phyloP scores from a whole-genome alignment of 139 green algal genomes.

The Edaphochlamys debaryana region DNA sequence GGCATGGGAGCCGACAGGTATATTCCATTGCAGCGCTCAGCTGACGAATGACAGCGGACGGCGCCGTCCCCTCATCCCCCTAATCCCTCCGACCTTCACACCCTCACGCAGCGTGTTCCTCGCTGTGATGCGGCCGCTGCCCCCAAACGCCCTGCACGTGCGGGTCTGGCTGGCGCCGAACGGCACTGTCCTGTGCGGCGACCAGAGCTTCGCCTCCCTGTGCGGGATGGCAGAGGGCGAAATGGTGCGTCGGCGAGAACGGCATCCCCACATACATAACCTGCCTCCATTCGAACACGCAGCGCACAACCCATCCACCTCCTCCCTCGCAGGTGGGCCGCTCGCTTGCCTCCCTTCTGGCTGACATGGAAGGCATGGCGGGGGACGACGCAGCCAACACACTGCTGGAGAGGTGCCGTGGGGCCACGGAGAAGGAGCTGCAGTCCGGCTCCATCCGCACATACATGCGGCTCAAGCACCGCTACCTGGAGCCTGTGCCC shows the following conservation, averaged over 20 bases:
- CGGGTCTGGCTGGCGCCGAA: slow-evolving; percentile 27
- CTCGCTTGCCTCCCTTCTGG: neutral
- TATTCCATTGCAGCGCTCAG: neutral
- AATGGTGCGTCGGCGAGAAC: slow-evolving; percentile 32
- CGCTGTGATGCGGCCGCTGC: slow-evolving; percentile 22
- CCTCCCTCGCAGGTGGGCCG: slow-evolving; percentile 9
- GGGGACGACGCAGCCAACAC: too few relatives aligned
- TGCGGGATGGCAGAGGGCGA: slow-evolving; percentile 3
- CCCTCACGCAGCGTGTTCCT: slow-evolving; percentile 33
- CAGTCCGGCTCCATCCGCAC: neutral
- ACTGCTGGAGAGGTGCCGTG: slow-evolving; percentile 3
- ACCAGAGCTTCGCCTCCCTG: slow-evolving; percentile 34
- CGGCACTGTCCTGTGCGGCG: slow-evolving; percentile 24
- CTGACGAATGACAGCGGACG: neutral
- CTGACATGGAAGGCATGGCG: neutral
- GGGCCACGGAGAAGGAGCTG: neutral
- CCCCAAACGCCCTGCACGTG: neutral
- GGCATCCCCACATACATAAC: too few relatives aligned
- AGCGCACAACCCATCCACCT: too few relatives aligned
- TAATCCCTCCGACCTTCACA: neutral
- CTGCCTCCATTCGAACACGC: too few relatives aligned
- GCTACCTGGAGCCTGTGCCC: slow-evolving; percentile 9
- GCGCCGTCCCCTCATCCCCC: neutral
- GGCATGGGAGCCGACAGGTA: slow-evolving; percentile 38
- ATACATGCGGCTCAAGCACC: slow-evolving; percentile 9